Conservation (phyloP, 306 rosid species). For the Trifolium subterraneum region DNA sequence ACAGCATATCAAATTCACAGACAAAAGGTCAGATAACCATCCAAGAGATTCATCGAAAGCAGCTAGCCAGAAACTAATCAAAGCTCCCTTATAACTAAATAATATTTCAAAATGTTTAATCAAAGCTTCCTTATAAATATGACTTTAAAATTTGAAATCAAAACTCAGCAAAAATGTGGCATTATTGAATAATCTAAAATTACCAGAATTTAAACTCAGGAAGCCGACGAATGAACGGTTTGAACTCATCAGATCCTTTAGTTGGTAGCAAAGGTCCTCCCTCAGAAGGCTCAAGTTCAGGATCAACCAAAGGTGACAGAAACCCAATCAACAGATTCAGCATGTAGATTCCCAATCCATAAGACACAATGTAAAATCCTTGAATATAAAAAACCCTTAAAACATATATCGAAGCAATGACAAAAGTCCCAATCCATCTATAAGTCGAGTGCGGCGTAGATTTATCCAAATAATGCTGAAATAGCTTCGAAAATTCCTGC, state of each 20-base stretch:
- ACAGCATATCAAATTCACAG: neutral
- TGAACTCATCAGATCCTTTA: conserved; percentile 89
- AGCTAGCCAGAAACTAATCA: conserved; percentile 3
- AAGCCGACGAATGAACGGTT: conserved; percentile 87
- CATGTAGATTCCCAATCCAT: conserved; percentile 85
- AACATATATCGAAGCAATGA: conserved; percentile 54
- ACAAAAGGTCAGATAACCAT: neutral
- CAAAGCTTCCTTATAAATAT: neutral
- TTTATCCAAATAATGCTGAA: conserved; percentile 78
- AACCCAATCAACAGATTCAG: conserved; percentile 87
- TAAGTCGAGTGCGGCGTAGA: conserved; percentile 68
- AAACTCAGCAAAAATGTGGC: neutral
- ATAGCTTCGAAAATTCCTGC: conserved; percentile 64
- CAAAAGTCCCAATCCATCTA: conserved; percentile 73
- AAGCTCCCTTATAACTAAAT: no score
- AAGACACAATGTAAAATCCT: conserved; percentile 83
- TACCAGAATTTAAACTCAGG: conserved; percentile 98
- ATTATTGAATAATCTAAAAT: conserved; percentile 27
- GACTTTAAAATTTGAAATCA: neutral
- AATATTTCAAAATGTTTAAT: neutral
- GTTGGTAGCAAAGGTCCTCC: conserved; percentile 82
- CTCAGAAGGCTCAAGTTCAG: conserved; percentile 71
- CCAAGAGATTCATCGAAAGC: neutral
- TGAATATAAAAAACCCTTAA: conserved; percentile 75
- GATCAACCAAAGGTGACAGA: conserved; percentile 86